Evolutionary conservation across 495 filamentous ascomycete species (phyloP).

Genomic region (Parathielavia appendiculata): DNA sequence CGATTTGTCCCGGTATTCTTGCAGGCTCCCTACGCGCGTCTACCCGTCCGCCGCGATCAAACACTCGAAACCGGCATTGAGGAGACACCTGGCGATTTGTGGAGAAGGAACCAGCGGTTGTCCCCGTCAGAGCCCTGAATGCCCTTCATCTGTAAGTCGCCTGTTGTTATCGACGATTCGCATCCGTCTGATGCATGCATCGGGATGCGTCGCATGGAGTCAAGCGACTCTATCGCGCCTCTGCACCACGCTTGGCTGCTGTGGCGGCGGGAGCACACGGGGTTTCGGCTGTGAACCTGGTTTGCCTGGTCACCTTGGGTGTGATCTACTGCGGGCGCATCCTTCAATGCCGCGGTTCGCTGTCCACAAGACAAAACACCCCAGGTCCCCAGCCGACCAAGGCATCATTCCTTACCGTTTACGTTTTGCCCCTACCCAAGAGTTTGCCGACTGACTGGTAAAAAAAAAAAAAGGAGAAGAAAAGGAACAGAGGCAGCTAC

Average conservation of each 20-base stretch:
- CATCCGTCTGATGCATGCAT: neutral
- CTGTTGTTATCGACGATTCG: neutral
- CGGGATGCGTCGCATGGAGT: constrained; percentile 8
- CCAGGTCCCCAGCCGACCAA: neutral
- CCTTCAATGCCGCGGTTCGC: constrained; percentile 21
- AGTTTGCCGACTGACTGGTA: constrained; percentile 10
- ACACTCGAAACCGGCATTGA: neutral
- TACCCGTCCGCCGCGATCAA: neutral
- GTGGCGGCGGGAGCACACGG: constrained; percentile 22
- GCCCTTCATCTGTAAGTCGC: constrained; percentile 4
- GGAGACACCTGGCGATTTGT: neutral
- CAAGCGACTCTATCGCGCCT: constrained; percentile 1
- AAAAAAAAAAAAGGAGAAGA: constrained; percentile 9
- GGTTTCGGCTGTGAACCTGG: constrained; percentile 24
- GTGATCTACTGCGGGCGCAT: constrained; percentile 18
- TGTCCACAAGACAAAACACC: neutral
- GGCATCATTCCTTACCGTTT: neutral
- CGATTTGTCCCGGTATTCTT: neutral
- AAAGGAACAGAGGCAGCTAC: neutral
- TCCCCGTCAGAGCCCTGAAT: neutral
- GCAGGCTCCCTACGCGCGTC: neutral
- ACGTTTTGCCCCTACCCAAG: neutral
- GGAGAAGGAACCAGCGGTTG: neutral
- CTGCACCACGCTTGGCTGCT: constrained; percentile 3
- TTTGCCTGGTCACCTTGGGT: constrained; percentile 21